Conservation (phyloP, 164 flowering plant genomes). For the Kalanchoe fedtschenkoi region DNA sequence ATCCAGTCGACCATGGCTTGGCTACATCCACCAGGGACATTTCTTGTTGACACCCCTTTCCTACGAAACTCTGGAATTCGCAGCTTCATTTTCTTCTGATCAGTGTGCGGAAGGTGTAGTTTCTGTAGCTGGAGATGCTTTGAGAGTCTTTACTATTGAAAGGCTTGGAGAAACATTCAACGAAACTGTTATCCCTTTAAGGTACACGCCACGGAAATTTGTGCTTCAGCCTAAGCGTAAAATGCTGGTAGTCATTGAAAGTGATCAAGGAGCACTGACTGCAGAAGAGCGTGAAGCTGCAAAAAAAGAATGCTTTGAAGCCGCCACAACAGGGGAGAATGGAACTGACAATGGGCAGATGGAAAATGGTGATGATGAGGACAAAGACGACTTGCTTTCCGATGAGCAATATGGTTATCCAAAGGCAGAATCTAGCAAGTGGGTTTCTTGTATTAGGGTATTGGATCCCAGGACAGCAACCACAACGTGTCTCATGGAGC, state of each 20-base stretch:
- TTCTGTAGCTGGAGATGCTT: constrained; percentile 90
- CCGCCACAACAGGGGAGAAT: constrained; percentile 70
- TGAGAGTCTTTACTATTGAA: constrained; percentile 88
- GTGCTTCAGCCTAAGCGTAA: constrained; percentile 87
- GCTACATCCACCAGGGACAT: constrained; percentile 95
- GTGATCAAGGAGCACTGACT: constrained; percentile 90
- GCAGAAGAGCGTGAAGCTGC: constrained; percentile 98
- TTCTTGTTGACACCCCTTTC: constrained; percentile 89
- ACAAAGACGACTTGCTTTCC: constrained; percentile 70
- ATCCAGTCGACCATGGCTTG: constrained; percentile 97
- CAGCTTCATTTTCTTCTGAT: constrained; percentile 96
- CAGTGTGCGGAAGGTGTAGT: constrained; percentile 99
- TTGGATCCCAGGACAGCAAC: constrained; percentile 74
- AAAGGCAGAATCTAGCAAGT: constrained; percentile 80
- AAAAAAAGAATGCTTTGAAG: constrained; percentile 82
- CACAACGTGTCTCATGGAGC: constrained; percentile 89
- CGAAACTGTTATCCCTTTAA: constrained; percentile 81
- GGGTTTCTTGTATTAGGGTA: constrained; percentile 98
- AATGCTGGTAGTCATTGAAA: constrained; percentile 70
- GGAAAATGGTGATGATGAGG: constrained; percentile 93
- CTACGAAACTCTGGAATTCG: constrained; percentile 90
- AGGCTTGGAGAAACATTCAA: constrained; percentile 92
- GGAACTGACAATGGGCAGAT: constrained; percentile 68
- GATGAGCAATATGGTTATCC: constrained; percentile 99
- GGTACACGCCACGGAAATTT: constrained; percentile 96